Percentiles rank a stretch among this genome's conserved stretches.
phyloP scores from a whole-genome alignment of 345 rosid species.

The Eutrema heterophyllum region DNA sequence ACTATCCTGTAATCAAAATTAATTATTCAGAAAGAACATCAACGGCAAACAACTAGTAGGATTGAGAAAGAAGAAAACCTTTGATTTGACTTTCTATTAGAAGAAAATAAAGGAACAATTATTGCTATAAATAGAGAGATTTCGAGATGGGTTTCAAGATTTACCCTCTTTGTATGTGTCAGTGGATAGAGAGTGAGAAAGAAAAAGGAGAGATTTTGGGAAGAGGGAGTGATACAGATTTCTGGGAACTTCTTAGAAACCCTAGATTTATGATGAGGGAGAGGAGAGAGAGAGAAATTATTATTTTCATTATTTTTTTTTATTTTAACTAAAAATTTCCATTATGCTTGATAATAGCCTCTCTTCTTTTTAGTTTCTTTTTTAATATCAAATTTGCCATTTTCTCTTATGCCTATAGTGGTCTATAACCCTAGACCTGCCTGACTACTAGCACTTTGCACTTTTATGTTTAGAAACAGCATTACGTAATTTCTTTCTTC shows the following conservation, averaged over 20 bases:
- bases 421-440: conserved; percentile 25
- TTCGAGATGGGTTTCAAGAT: conserved; percentile 24
- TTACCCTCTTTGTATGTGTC: background rate
- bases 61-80: background rate
- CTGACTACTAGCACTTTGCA: background rate
- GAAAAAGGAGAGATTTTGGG: background rate
- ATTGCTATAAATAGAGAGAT: conserved; percentile 38
- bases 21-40: conserved; percentile 2
- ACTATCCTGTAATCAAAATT: background rate
- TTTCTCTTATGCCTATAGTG: conserved; percentile 6
- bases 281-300: background rate
- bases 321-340: background rate
- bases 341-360: background rate
- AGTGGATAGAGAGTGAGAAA: background rate
- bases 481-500: conserved; percentile 64
- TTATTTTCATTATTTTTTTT: no score
- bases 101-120: background rate
- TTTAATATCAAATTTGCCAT: background rate
- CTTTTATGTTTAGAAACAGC: conserved; percentile 10
- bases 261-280: conserved; percentile 40
- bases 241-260: conserved; percentile 28
- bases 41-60: background rate
- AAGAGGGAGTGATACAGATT: conserved; percentile 6
- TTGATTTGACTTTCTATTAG: background rate
- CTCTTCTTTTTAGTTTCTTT: background rate